phyloP scores from a whole-genome alignment of 169 alveolate genomes.

The Perkinsus marinus region DNA sequence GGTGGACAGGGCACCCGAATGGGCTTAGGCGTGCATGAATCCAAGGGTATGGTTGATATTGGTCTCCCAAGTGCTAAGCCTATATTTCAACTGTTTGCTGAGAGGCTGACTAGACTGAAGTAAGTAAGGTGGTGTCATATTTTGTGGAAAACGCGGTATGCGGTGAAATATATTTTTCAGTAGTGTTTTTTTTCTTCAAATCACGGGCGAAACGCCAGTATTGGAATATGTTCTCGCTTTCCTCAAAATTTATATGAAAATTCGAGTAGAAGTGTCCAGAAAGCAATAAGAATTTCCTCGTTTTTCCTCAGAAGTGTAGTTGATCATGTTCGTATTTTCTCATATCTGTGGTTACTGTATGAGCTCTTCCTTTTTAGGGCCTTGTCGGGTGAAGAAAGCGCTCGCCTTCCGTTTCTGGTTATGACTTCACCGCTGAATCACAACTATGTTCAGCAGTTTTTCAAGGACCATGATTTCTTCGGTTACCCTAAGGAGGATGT shows the following conservation, averaged over 20 bases:
- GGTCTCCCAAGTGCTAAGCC: conserved; percentile 38
- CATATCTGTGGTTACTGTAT: too few species aligned
- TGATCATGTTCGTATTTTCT: too few species aligned
- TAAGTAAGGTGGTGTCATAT: conserved; percentile 4
- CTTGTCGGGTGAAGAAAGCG: neutral
- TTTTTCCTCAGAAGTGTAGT: too few species aligned
- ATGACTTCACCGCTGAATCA: conserved; percentile 47
- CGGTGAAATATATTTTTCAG: too few species aligned
- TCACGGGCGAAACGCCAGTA: too few species aligned
- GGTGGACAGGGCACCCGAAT: conserved; percentile 62
- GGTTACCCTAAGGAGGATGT: conserved; percentile 36
- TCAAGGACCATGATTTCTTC: conserved; percentile 37
- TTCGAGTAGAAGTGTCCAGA: too few species aligned
- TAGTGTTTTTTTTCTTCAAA: too few species aligned
- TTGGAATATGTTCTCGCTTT: too few species aligned
- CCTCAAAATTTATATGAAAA: too few species aligned
- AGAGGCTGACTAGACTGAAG: conserved; percentile 42
- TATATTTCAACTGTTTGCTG: conserved; percentile 38
- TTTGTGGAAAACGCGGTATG: too few species aligned
- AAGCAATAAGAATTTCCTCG: too few species aligned
- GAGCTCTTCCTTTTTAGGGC: neutral
- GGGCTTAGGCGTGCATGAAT: conserved; percentile 45
- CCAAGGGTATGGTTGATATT: conserved; percentile 57
- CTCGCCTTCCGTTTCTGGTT: conserved; percentile 33
- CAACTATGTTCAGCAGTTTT: conserved; percentile 32